Percentiles rank a stretch among this genome's conserved stretches.
These are phyloP conservation scores for Chaetomium globosum DNA, from an alignment of 2,329 filamentous ascomycete genomes.

Conservation along the genomic window DNA sequence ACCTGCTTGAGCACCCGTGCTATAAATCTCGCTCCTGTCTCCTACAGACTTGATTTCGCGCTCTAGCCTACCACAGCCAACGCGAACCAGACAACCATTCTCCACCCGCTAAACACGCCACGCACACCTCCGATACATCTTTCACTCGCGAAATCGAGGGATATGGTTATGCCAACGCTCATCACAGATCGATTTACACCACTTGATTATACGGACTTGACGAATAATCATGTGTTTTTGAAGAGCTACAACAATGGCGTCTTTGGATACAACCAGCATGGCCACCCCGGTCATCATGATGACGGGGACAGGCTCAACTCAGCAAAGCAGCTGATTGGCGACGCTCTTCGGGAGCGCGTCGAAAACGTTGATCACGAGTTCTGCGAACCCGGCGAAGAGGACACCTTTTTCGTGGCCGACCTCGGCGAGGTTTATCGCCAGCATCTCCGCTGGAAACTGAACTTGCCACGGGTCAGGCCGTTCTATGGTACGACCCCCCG, in stretches of 20 bases:
- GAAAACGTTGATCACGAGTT: constrained; percentile 80
- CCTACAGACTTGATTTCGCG: constrained; percentile 16
- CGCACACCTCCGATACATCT: background rate
- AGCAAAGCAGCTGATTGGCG: constrained; percentile 80
- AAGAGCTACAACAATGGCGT: constrained; percentile 46
- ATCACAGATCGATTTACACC: constrained; percentile 58
- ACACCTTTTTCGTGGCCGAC: constrained; percentile 97
- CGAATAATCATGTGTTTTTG: constrained; percentile 52
- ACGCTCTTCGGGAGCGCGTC: constrained; percentile 83
- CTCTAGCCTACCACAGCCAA: constrained; percentile 1
- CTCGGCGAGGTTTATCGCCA: constrained; percentile 98
- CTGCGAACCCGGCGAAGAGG: constrained; percentile 91
- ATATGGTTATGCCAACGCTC: constrained; percentile 68
- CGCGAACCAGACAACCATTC: constrained; percentile 11
- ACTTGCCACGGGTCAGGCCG: constrained; percentile 87
- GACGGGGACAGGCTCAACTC: constrained; percentile 43
- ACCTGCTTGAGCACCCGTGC: constrained; percentile 45
- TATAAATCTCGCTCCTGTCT: constrained; percentile 21
- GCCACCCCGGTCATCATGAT: constrained; percentile 48
- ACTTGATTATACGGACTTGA: constrained; percentile 49
- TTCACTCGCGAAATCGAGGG: constrained; percentile 46
- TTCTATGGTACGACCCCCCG: constrained; percentile 72
- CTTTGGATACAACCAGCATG: constrained; percentile 46
- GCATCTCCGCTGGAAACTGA: constrained; percentile 96
- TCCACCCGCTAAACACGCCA: constrained; percentile 15